A percentile compares a stretch with the other conserved stretches of the same genome.
phyloP scores from a whole-genome alignment of 805 yeast species.

The Candida adriatica region DNA sequence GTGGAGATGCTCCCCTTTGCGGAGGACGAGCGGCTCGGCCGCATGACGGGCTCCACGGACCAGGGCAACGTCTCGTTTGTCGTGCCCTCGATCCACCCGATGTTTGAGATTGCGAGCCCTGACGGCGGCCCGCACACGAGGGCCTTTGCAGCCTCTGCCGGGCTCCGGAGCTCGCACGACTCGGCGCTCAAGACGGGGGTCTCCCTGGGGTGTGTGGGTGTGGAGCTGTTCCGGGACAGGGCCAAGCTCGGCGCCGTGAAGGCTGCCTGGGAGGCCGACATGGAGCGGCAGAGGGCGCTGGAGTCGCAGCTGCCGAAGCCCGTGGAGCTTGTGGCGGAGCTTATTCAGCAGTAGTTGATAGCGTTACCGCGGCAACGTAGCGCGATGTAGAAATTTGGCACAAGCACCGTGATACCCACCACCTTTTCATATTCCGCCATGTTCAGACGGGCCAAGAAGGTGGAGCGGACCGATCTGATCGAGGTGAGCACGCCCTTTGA shows the following conservation, averaged over 20 bases:
- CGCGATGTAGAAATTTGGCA: not conserved
- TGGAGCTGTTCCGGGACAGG: constrained; percentile 4
- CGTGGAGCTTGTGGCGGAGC: no score
- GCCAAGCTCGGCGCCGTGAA: constrained; percentile 5
- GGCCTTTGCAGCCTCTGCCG: constrained; percentile 5
- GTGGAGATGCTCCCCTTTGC: constrained; percentile 1
- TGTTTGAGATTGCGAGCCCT: constrained; percentile 1
- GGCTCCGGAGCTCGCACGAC: constrained; percentile 2
- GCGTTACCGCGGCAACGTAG: no score
- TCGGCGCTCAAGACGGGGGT: constrained; percentile 8
- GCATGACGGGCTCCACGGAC: constrained; percentile 6
- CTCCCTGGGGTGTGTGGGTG: constrained; percentile 2
- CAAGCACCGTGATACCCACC: not conserved
- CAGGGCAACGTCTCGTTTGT: constrained; percentile 10
- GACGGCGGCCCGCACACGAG: constrained; percentile 7
- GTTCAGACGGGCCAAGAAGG: constrained; percentile 16
- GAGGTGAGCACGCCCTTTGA: constrained; percentile 43
- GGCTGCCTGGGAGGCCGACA: constrained; percentile 4
- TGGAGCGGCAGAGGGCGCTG: constrained; percentile 1
- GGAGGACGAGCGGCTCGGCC: constrained; percentile 1
- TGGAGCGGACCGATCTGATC: constrained; percentile 20
- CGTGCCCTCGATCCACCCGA: constrained; percentile 7
- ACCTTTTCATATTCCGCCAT: constrained; percentile 1
- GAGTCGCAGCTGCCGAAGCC: no score
- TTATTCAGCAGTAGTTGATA: no score